Percentiles rank a stretch among this genome's conserved stretches.
These are phyloP conservation scores for Tilletia caries DNA, from an alignment of 1,284 basidiomycete genomes.

Conservation along the genomic window DNA sequence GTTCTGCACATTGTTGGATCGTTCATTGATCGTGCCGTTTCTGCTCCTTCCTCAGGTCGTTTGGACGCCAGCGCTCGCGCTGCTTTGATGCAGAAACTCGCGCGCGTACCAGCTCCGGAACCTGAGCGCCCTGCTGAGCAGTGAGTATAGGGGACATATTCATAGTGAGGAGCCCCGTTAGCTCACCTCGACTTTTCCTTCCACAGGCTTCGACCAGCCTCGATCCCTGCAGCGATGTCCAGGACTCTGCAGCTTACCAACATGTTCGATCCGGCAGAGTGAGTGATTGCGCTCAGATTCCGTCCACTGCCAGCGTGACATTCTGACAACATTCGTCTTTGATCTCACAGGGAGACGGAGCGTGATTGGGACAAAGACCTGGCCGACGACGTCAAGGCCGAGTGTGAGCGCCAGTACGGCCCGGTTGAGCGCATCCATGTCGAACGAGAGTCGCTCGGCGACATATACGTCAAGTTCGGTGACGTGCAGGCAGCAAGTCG, in stretches of 20 bases:
- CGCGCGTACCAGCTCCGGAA: conserved; percentile 21
- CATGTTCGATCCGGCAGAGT: conserved; percentile 92
- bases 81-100: conserved; percentile 51
- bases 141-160: not conserved
- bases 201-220: conserved; percentile 55
- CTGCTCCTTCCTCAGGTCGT: conserved; percentile 21
- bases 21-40: not conserved
- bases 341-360: conserved; percentile 69
- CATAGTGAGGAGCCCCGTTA: not conserved
- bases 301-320: not conserved
- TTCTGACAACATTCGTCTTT: not conserved
- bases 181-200: not conserved
- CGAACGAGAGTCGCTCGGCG: conserved; percentile 83
- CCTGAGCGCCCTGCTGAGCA: conserved; percentile 10
- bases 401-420: conserved; percentile 89
- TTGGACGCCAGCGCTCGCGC: conserved; percentile 43
- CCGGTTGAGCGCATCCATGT: conserved; percentile 81
- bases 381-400: conserved; percentile 88
- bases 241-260: conserved; percentile 82
- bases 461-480: conserved; percentile 93
- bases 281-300: not conserved
- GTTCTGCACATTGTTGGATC: not conserved
- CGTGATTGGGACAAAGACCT: conserved; percentile 94
- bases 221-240: conserved; percentile 69
- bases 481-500: conserved; percentile 73